phyloP scores from a whole-genome alignment of 2,329 filamentous ascomycete species.

The Monilinia polystroma region DNA sequence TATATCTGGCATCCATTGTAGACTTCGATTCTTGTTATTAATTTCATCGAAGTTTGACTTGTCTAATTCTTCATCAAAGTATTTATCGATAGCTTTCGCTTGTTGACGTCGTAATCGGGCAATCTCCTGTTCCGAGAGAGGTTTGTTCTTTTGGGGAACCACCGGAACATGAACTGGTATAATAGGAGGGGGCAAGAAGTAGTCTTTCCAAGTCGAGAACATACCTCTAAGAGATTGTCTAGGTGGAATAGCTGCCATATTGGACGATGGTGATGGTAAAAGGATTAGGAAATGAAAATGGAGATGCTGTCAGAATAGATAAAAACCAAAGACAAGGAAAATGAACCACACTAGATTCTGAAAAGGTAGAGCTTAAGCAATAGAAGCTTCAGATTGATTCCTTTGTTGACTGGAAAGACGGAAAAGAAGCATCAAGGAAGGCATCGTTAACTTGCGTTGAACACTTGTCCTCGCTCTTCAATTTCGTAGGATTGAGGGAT shows the following conservation, averaged over 20 bases:
- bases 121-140: constrained; percentile 5
- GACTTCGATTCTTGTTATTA: constrained; percentile 6
- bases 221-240: not conserved
- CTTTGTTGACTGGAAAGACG: constrained; percentile 9
- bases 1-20: constrained; percentile 22
- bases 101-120: constrained; percentile 12
- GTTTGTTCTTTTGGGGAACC: not conserved
- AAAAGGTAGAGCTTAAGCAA: not conserved
- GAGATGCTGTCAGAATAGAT: constrained; percentile 11
- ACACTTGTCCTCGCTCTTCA: not conserved
- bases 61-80: constrained; percentile 22
- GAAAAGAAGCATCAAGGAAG: constrained; percentile 1
- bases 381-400: not conserved
- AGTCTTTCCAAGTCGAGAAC: constrained; percentile 4
- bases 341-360: not conserved
- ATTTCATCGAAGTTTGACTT: constrained; percentile 15
- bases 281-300: not conserved
- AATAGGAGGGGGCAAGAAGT: constrained; percentile 8
- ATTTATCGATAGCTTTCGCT: constrained; percentile 22
- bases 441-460: not conserved
- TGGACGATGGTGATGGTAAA: constrained; percentile 4
- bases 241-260: not conserved
- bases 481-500: not conserved
- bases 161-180: not conserved
- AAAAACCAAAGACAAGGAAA: constrained; percentile 5